A percentile compares a stretch with the other conserved stretches of the same genome.
Evolutionary conservation across 306 rosid genomes (phyloP).

Genomic region (Rosa lucieae): DNA sequence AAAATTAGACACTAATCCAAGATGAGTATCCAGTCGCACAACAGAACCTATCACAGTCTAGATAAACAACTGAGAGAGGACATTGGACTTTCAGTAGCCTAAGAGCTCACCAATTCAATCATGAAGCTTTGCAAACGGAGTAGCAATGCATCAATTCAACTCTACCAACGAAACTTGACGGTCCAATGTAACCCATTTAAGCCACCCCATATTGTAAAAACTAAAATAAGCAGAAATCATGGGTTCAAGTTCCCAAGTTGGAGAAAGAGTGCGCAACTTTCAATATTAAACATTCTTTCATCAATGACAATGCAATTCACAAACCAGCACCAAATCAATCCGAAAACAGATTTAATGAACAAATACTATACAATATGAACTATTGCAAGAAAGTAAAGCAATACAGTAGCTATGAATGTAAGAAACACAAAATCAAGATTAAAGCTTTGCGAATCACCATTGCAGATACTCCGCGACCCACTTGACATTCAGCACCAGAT

Average conservation of each 20-base stretch:
- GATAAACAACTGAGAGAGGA: not conserved
- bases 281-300: not conserved
- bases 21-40: not conserved
- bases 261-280: not conserved
- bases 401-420: not conserved
- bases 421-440: not conserved
- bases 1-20: not conserved
- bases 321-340: not conserved
- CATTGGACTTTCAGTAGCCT: not conserved
- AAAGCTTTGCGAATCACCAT: conserved; percentile 19
- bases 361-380: not conserved
- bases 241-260: not conserved
- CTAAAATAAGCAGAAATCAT: not conserved
- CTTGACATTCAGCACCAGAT: not conserved
- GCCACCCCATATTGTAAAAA: not conserved
- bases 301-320: conserved; percentile 9
- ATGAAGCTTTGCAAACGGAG: conserved; percentile 70
- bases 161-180: conserved; percentile 61
- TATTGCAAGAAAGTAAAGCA: conserved; percentile 15
- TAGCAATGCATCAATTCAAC: conserved; percentile 66
- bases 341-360: not conserved
- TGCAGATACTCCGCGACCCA: conserved; percentile 24
- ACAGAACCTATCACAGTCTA: not conserved
- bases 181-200: conserved; percentile 49
- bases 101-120: conserved; percentile 56